Evolutionary conservation across 176 grass and related monocot genomes (phyloP).

Genomic region (Paspalum notatum): DNA sequence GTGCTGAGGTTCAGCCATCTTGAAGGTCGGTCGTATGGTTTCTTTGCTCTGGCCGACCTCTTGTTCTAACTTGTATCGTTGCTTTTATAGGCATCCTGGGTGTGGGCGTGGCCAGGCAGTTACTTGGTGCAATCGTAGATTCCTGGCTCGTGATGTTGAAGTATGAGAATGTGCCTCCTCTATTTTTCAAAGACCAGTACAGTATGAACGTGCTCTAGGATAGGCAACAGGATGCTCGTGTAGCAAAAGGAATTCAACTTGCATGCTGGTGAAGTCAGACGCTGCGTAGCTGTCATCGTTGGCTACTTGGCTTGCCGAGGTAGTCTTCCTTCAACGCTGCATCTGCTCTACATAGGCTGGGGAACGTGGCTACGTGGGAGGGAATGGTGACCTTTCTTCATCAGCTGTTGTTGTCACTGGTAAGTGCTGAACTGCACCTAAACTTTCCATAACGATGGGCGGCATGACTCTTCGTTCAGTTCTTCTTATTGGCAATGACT

Average conservation of each 20-base stretch:
- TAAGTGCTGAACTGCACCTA: conserved; percentile 7
- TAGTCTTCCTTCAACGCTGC: conserved; percentile 29
- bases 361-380: conserved; percentile 10
- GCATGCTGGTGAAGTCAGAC: conserved; percentile 26
- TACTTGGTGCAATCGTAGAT: conserved; percentile 7
- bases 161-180: conserved; percentile 12
- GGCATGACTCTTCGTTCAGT: conserved; percentile 3
- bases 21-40: conserved; percentile 27
- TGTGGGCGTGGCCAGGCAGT: background rate
- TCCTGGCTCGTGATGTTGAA: background rate
- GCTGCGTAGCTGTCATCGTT: background rate
- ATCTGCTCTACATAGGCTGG: background rate
- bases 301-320: background rate
- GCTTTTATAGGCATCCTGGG: conserved; percentile 41
- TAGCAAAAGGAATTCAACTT: conserved; percentile 11
- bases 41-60: conserved; percentile 7
- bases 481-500: background rate
- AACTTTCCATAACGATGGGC: background rate
- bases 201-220: conserved; percentile 25
- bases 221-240: conserved; percentile 13
- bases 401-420: background rate
- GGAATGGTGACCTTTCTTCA: conserved; percentile 18
- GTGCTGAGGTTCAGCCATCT: conserved; percentile 39
- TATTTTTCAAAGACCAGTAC: conserved; percentile 13
- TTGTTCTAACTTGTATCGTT: conserved; percentile 8